These are phyloP conservation scores for Nepenthes mirabilis DNA, from an alignment of 148 eudicot species.

Conservation along the genomic window DNA sequence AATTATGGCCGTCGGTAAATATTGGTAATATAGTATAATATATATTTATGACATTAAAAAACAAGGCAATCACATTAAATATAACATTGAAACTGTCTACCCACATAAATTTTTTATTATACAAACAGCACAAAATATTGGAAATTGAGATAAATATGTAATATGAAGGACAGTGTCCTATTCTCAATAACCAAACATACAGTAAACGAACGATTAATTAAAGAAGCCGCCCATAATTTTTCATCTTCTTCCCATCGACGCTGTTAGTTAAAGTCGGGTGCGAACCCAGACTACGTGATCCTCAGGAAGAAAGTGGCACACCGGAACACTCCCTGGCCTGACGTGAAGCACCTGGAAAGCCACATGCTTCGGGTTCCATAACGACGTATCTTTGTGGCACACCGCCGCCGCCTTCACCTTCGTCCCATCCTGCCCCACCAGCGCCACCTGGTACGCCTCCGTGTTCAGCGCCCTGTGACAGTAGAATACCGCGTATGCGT, in stretches of 20 bases:
- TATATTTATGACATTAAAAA: no score
- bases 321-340: constrained; percentile 38
- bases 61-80: no score
- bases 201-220: background rate
- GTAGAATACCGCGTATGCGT: constrained; percentile 51
- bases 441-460: constrained; percentile 26
- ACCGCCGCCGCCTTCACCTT: constrained; percentile 35
- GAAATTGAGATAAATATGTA: no score
- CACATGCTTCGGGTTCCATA: constrained; percentile 61
- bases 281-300: constrained; percentile 17
- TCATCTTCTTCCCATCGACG: background rate
- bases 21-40: no score
- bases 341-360: constrained; percentile 53
- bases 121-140: no score
- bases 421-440: constrained; percentile 25
- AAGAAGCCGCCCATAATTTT: no score
- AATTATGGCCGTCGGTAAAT: no score
- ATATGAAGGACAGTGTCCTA: no score
- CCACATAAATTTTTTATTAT: no score
- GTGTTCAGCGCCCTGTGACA: constrained; percentile 39
- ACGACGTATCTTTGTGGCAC: constrained; percentile 53
- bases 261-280: background rate
- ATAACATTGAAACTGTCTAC: no score
- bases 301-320: constrained; percentile 48
- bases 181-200: no score